Evolutionary conservation across 306 rosid species (phyloP).

Genomic region (Ochetophila trinervis): DNA sequence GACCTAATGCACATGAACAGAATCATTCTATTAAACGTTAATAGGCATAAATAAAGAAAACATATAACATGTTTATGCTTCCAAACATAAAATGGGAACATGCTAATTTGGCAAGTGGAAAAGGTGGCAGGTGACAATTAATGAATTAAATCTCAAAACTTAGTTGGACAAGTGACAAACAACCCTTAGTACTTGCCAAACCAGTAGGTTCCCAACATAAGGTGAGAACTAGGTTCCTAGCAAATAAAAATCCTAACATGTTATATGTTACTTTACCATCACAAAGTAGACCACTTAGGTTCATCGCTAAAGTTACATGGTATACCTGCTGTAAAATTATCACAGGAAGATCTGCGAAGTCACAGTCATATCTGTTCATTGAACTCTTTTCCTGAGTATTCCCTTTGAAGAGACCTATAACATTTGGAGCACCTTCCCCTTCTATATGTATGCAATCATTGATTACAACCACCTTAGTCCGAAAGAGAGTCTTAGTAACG

Average conservation of each 20-base stretch:
- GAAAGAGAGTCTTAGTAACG: conserved; percentile 55
- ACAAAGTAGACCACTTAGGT: neutral
- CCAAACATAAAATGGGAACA: neutral
- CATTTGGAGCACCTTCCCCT: conserved; percentile 87
- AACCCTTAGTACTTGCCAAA: no score
- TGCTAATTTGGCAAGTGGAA: neutral
- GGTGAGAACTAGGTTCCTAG: no score
- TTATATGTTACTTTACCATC: neutral
- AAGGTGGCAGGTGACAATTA: no score
- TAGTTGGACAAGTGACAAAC: no score
- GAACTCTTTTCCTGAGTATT: conserved; percentile 57
- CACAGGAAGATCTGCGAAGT: conserved; percentile 78
- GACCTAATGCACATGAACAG: conserved; percentile 47
- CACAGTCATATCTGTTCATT: conserved; percentile 69
- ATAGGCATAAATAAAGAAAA: neutral
- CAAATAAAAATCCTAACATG: no score
- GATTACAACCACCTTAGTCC: conserved; percentile 71
- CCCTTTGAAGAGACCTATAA: conserved; percentile 66
- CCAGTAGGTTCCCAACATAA: no score
- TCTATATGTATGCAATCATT: conserved; percentile 76
- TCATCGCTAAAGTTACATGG: no score
- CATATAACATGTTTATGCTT: neutral
- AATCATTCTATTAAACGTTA: conserved; percentile 1
- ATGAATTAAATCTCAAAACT: no score
- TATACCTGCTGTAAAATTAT: conserved; percentile 87